These are phyloP conservation scores for Blastobotrys petasosporus DNA, from an alignment of 1,139 yeast genomes.

Conservation along the genomic window DNA sequence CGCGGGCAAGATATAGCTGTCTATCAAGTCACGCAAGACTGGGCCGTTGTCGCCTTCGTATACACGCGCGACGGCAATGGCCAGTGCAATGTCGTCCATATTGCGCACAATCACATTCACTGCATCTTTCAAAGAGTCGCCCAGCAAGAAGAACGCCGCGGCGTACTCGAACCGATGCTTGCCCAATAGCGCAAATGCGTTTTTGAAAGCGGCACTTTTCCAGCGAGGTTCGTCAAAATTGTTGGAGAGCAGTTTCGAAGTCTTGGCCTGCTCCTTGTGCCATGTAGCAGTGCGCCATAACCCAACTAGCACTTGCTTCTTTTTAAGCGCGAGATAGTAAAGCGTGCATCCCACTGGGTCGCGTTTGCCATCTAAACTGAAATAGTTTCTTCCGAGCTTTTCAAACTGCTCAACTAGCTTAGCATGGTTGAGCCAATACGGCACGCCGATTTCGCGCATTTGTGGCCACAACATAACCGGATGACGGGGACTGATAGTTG, in stretches of 20 bases:
- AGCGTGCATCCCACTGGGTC: slow-evolving; percentile 75
- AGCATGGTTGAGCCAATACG: slow-evolving; percentile 64
- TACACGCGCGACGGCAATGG: slow-evolving; percentile 73
- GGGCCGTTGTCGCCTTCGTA: slow-evolving; percentile 55
- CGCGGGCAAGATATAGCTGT: slow-evolving; percentile 47
- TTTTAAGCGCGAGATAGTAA: slow-evolving; percentile 68
- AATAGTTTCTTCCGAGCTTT: slow-evolving; percentile 52
- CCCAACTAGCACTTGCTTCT: slow-evolving; percentile 70
- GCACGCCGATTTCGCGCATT: slow-evolving; percentile 56
- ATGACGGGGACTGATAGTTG: slow-evolving; percentile 27
- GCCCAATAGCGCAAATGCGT: slow-evolving; percentile 85
- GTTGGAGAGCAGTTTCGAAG: slow-evolving; percentile 66
- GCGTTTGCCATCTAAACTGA: slow-evolving; percentile 34
- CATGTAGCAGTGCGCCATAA: slow-evolving; percentile 76
- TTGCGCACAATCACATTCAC: slow-evolving; percentile 66
- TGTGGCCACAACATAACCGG: slow-evolving; percentile 50
- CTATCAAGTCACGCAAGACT: slow-evolving; percentile 46
- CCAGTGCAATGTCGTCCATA: slow-evolving; percentile 61
- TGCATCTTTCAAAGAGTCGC: slow-evolving; percentile 68
- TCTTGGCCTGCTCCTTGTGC: slow-evolving; percentile 76
- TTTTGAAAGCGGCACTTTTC: slow-evolving; percentile 83
- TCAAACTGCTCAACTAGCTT: slow-evolving; percentile 55
- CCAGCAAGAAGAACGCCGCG: slow-evolving; percentile 84
- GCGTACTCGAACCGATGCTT: slow-evolving; percentile 85
- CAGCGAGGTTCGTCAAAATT: slow-evolving; percentile 72